Evolutionary conservation across 805 yeast species (phyloP).

Genomic region (Pichia cephalocereana): DNA sequence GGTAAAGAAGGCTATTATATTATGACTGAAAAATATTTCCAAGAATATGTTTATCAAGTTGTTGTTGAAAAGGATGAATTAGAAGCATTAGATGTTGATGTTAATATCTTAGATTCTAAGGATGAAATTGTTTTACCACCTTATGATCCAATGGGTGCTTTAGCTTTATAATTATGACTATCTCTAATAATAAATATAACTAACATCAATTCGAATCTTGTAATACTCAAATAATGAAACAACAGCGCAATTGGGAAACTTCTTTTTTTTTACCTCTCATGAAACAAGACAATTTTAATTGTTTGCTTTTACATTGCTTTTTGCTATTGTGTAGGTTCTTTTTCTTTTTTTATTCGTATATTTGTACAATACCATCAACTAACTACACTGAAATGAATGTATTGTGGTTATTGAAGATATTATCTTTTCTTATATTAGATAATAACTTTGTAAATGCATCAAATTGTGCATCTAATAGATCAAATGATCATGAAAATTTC

Average conservation of each 20-base stretch:
- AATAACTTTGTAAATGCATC: neutral
- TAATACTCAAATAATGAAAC: too few relatives aligned
- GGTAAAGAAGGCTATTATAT: conserved; percentile 62
- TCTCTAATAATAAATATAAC: too few relatives aligned
- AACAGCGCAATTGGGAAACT: too few relatives aligned
- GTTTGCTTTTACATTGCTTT: too few relatives aligned
- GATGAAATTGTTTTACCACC: conserved; percentile 53
- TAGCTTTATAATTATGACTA: conserved; percentile 39
- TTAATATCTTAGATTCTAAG: conserved; percentile 29
- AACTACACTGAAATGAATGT: neutral
- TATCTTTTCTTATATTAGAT: neutral
- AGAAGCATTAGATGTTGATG: conserved; percentile 20
- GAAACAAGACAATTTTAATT: too few relatives aligned
- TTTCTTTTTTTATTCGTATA: too few relatives aligned
- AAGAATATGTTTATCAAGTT: conserved; percentile 66
- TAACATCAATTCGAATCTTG: neutral
- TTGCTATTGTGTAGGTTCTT: too few relatives aligned
- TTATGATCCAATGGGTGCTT: conserved; percentile 76
- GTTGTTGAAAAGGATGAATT: conserved; percentile 44
- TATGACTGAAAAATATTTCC: conserved; percentile 67
- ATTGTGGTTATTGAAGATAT: neutral
- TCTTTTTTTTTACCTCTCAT: too few relatives aligned
- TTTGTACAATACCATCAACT: too few relatives aligned
- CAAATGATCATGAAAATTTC: conserved; percentile 2
- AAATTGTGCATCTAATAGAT: neutral